Evolutionary conservation across 139 green algal genomes (phyloP).

Genomic region (Edaphochlamys debaryana): DNA sequence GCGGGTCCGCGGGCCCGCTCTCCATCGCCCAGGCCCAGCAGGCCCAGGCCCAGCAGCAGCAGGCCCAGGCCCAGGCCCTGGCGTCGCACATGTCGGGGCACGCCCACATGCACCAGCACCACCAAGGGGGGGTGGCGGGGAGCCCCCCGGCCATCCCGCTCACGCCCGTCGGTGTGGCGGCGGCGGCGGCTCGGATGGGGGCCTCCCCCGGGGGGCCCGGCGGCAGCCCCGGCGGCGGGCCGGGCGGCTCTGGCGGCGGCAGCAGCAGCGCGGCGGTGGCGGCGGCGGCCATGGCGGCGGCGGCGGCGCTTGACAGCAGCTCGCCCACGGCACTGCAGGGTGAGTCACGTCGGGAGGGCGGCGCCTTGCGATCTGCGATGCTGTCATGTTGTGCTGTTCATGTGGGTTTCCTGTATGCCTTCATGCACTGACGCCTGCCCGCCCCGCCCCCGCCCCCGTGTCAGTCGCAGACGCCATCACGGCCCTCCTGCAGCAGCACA

Average conservation of each 20-base stretch:
- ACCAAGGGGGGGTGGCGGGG: background rate
- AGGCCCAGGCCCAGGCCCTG: no score
- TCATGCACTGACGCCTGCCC: no score
- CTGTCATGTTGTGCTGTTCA: no score
- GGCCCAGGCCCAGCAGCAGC: no score
- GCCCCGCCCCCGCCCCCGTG: background rate
- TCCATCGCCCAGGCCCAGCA: no score
- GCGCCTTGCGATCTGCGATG: no score
- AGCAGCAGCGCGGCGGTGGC: slow-evolving; percentile 12
- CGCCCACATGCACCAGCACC: background rate
- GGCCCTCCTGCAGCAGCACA: slow-evolving; percentile 12
- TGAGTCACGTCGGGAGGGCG: no score
- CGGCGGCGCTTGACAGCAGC: background rate
- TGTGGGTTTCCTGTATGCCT: no score
- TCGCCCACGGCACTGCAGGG: background rate
- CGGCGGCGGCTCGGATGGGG: background rate
- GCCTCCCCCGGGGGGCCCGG: background rate
- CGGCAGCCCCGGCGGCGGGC: background rate
- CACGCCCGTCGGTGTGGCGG: slow-evolving; percentile 3
- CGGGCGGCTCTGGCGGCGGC: background rate
- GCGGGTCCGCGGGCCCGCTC: no score
- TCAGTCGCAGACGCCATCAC: slow-evolving; percentile 23
- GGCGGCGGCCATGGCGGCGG: background rate
- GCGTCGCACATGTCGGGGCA: no score
- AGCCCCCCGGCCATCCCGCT: slow-evolving; percentile 8